phyloP scores from a whole-genome alignment of 2,329 filamentous ascomycete genomes.

The Diaporthe vexans region DNA sequence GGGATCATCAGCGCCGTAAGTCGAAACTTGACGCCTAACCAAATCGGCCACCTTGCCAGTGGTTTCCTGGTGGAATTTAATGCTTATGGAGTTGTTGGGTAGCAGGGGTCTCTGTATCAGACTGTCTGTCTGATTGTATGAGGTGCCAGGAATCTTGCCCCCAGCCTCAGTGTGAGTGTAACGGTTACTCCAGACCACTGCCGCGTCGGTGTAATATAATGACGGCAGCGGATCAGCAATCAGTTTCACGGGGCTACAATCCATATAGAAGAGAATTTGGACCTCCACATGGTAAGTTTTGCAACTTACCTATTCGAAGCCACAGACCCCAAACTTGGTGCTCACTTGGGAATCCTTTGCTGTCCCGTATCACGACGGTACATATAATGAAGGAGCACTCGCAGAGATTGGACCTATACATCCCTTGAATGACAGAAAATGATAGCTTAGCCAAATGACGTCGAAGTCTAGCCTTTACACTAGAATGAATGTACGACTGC shows the following conservation, averaged over 20 bases:
- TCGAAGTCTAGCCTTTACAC: too few relatives aligned
- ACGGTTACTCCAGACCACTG: not conserved
- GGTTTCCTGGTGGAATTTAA: not conserved
- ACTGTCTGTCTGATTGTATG: not conserved
- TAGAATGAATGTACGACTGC: too few relatives aligned
- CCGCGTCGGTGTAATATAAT: too few relatives aligned
- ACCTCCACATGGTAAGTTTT: not conserved
- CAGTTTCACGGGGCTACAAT: rapidly evolving
- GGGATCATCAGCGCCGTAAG: not conserved
- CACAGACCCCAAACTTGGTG: not conserved
- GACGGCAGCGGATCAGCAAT: too few relatives aligned
- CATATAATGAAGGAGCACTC: not conserved
- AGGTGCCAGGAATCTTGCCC: not conserved
- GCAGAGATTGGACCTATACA: not conserved
- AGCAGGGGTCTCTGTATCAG: not conserved
- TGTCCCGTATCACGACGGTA: not conserved
- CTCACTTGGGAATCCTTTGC: not conserved
- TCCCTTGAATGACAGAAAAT: not conserved
- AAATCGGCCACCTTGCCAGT: not conserved
- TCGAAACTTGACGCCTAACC: constrained; percentile 19
- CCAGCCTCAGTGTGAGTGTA: too few relatives aligned
- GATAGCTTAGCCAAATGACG: too few relatives aligned
- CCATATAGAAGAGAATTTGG: not conserved
- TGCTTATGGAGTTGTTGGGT: not conserved
- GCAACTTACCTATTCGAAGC: not conserved